These are phyloP conservation scores for Candida tropicalis DNA, from an alignment of 1,139 yeast species.

Conservation along the genomic window DNA sequence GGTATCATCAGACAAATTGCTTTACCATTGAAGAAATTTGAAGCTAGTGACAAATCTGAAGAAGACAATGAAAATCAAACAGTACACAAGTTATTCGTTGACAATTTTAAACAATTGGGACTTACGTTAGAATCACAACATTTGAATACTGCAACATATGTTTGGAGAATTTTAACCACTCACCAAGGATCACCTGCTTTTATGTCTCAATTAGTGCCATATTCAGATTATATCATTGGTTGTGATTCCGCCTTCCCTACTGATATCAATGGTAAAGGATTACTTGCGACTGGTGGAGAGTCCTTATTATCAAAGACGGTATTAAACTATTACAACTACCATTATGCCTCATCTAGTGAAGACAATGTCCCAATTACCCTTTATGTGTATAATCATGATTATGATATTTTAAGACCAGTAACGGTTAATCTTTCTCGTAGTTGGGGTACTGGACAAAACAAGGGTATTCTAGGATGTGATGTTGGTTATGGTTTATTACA, in stretches of 20 bases:
- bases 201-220: slow-evolving; percentile 78
- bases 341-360: slow-evolving; percentile 37
- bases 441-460: slow-evolving; percentile 56
- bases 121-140: slow-evolving; percentile 78
- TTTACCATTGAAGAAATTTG: slow-evolving; percentile 40
- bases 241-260: slow-evolving; percentile 60
- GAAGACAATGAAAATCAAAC: slow-evolving; percentile 12
- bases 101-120: slow-evolving; percentile 51
- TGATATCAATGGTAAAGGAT: slow-evolving; percentile 57
- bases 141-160: slow-evolving; percentile 72
- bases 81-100: slow-evolving; percentile 20
- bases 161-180: slow-evolving; percentile 83
- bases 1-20: slow-evolving; percentile 59
- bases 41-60: slow-evolving; percentile 12
- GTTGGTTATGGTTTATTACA: slow-evolving; percentile 93
- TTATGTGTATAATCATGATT: slow-evolving; percentile 87
- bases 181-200: slow-evolving; percentile 85
- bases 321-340: slow-evolving; percentile 54
- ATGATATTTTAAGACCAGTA: slow-evolving; percentile 84
- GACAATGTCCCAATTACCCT: slow-evolving; percentile 51
- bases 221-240: slow-evolving; percentile 87
- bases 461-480: slow-evolving; percentile 88
- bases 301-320: slow-evolving; percentile 72
- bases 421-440: slow-evolving; percentile 56
- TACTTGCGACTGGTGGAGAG: slow-evolving; percentile 86